Evolutionary conservation across 192 early-diverging fungal species (phyloP).

Genomic region (Dispira parvispora): DNA sequence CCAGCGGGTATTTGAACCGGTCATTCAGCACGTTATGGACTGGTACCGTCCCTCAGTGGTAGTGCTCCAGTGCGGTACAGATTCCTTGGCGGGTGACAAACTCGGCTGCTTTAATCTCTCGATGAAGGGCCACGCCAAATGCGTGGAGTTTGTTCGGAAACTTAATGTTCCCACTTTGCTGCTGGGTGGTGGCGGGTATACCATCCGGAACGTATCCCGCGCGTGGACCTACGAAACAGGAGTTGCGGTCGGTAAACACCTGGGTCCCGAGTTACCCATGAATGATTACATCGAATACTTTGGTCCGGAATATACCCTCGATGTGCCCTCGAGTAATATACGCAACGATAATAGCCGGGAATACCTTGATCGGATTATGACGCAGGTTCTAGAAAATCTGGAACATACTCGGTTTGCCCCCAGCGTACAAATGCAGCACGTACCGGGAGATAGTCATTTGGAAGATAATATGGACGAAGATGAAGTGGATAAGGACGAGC

Average conservation of each 20-base stretch:
- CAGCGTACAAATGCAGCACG: constrained; percentile 33
- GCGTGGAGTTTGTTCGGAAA: constrained; percentile 79
- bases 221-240: constrained; percentile 93
- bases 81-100: constrained; percentile 83
- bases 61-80: constrained; percentile 91
- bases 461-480: constrained; percentile 27
- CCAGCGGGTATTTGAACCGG: constrained; percentile 74
- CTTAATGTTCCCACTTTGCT: constrained; percentile 85
- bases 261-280: constrained; percentile 55
- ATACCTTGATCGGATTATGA: constrained; percentile 60
- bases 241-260: constrained; percentile 52
- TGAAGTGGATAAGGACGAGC: constrained; percentile 25
- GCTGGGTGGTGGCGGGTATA: constrained; percentile 94
- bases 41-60: constrained; percentile 82
- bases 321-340: constrained; percentile 69
- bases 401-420: constrained; percentile 43
- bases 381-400: constrained; percentile 41
- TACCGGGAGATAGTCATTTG: constrained; percentile 18
- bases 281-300: constrained; percentile 82
- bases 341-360: constrained; percentile 70
- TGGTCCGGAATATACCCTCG: constrained; percentile 78
- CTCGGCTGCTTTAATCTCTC: constrained; percentile 89
- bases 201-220: constrained; percentile 85
- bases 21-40: constrained; percentile 72
- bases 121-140: constrained; percentile 85